These are phyloP conservation scores for Sporisorium scitamineum DNA, from an alignment of 1,284 basidiomycete species.

Conservation along the genomic window DNA sequence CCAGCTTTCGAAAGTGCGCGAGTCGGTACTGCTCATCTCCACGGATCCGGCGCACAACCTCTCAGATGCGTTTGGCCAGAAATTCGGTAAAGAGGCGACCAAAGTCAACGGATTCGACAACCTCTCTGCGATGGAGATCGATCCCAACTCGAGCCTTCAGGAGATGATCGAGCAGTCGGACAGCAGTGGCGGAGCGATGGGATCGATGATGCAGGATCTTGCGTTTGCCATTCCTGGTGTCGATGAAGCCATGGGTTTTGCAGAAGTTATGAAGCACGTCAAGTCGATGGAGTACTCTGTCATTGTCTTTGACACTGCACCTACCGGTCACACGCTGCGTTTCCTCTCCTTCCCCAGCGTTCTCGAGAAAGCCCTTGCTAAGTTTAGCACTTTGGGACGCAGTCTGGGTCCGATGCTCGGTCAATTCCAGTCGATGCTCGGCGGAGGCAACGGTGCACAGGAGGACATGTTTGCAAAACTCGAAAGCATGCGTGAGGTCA, in stretches of 20 bases:
- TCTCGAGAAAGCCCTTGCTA: constrained; percentile 95
- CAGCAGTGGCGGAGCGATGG: constrained; percentile 85
- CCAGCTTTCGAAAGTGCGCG: constrained; percentile 64
- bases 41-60: constrained; percentile 99
- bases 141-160: constrained; percentile 94
- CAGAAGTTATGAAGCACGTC: constrained; percentile 99
- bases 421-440: constrained; percentile 92
- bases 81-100: constrained; percentile 99
- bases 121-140: constrained; percentile 98
- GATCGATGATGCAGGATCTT: constrained; percentile 98
- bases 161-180: constrained; percentile 99
- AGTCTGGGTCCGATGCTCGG: constrained; percentile 89
- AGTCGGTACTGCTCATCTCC: constrained; percentile 73
- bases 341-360: constrained; percentile 98
- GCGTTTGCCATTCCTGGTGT: constrained; percentile 99
- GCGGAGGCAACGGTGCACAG: constrained; percentile 74
- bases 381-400: constrained; percentile 89
- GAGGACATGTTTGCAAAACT: constrained; percentile 96
- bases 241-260: constrained; percentile 99
- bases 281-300: constrained; percentile 99
- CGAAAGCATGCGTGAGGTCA: constrained; percentile 94
- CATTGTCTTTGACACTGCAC: constrained; percentile 98
- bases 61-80: constrained; percentile 98
- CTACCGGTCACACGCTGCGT: constrained; percentile 96
- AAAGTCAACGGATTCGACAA: constrained; percentile 98